Conservation (phyloP, 192 early-diverging fungal species). For the Coemansia biformis region DNA sequence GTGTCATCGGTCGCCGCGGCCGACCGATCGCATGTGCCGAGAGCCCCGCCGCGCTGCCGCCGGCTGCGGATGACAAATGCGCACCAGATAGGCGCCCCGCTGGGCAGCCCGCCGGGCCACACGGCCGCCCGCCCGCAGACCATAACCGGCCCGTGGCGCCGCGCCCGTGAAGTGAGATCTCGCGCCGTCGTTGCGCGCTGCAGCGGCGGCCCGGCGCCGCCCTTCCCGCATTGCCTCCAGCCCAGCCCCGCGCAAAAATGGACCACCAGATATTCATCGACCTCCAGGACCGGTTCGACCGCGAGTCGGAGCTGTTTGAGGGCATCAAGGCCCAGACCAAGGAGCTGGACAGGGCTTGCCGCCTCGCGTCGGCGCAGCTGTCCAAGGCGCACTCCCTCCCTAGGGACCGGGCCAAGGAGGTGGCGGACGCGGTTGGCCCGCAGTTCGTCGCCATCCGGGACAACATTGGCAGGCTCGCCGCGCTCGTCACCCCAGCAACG, state of each 20-base stretch:
- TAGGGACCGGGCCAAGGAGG: constrained; percentile 17
- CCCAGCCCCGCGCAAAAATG: constrained; percentile 6
- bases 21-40: too few relatives aligned
- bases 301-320: constrained; percentile 33
- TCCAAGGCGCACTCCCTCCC: constrained; percentile 36
- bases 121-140: too few relatives aligned
- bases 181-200: too few relatives aligned
- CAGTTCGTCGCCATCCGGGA: constrained; percentile 27
- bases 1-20: too few relatives aligned
- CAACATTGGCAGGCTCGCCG: constrained; percentile 15
- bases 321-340: constrained; percentile 24
- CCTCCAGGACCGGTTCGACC: constrained; percentile 42
- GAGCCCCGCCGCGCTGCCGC: too few relatives aligned
- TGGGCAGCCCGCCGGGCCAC: too few relatives aligned
- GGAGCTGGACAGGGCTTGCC: constrained; percentile 36
- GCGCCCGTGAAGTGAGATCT: too few relatives aligned
- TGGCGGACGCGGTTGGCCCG: constrained; percentile 11
- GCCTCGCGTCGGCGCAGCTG: constrained; percentile 35
- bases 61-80: too few relatives aligned
- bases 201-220: too few relatives aligned
- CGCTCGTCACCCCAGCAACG: constrained; percentile 27
- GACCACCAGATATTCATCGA: constrained; percentile 44
- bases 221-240: too few relatives aligned
- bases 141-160: too few relatives aligned
- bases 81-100: too few relatives aligned